These are phyloP conservation scores for Penstemon eatonii DNA, from an alignment of 257 asterid species.

Conservation along the genomic window DNA sequence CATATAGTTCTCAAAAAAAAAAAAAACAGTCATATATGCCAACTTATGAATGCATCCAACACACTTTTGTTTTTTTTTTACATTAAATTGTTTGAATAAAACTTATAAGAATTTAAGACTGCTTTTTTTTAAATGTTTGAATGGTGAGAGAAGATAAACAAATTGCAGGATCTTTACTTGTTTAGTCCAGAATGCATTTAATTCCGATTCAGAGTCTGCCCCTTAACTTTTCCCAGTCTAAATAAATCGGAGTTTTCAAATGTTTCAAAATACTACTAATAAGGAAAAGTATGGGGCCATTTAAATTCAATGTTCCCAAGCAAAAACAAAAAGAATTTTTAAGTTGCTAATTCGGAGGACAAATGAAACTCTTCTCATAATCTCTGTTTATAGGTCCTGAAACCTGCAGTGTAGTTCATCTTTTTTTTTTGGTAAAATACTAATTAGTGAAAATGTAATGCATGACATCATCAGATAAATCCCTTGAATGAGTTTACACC, in stretches of 20 bases:
- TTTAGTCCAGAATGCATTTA: neutral
- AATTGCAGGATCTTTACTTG: neutral
- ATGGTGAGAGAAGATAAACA: no score
- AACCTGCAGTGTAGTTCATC: neutral
- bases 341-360: slow-evolving; percentile 3
- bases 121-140: neutral
- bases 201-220: slow-evolving; percentile 17
- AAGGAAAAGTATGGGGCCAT: neutral
- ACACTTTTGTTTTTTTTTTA: slow-evolving; percentile 11
- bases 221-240: neutral
- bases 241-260: neutral
- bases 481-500: no score
- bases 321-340: slow-evolving; percentile 23
- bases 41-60: slow-evolving; percentile 25
- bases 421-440: neutral
- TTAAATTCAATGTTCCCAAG: slow-evolving; percentile 16
- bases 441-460: no score
- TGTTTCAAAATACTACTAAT: neutral
- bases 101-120: neutral
- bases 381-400: neutral
- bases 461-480: no score
- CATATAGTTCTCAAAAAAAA: neutral
- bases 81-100: slow-evolving; percentile 6
- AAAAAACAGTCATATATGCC: slow-evolving; percentile 16
- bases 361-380: neutral